These are phyloP conservation scores for Amauroascus verrucosus DNA, from an alignment of 2,329 filamentous ascomycete genomes.

Conservation along the genomic window DNA sequence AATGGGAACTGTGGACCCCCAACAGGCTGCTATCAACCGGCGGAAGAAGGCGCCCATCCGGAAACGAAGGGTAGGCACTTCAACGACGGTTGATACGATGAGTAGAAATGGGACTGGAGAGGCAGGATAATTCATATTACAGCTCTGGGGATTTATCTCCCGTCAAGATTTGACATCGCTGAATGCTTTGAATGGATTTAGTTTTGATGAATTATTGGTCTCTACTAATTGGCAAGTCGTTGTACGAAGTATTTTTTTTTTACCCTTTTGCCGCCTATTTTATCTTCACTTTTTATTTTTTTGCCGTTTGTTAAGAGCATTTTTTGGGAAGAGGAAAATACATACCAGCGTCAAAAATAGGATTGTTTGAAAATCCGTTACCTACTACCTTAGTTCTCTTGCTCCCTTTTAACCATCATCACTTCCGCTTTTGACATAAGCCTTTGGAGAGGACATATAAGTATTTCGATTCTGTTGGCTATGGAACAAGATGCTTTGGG, in stretches of 20 bases:
- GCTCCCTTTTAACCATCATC: no score
- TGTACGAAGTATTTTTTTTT: neutral
- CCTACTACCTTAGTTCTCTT: neutral
- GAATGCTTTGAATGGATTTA: neutral
- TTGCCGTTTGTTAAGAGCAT: neutral
- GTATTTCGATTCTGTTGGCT: neutral
- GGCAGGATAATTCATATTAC: neutral
- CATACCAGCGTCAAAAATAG: neutral
- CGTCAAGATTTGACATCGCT: neutral
- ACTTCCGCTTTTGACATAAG: neutral
- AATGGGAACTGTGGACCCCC: slow-evolving; percentile 25
- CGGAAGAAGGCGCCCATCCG: slow-evolving; percentile 37
- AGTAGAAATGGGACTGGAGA: slow-evolving; percentile 26
- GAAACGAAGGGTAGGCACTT: slow-evolving; percentile 24
- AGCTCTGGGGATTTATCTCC: neutral
- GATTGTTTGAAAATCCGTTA: neutral
- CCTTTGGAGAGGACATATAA: neutral
- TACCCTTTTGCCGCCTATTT: neutral
- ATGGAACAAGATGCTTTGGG: no score
- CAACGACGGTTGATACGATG: slow-evolving; percentile 25
- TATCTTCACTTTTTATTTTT: neutral
- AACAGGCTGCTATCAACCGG: slow-evolving; percentile 31
- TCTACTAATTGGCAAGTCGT: neutral
- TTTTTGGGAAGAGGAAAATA: neutral
- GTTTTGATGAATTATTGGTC: slow-evolving; percentile 1